Conservation (phyloP, 176 grass and related monocot species). For the Juncus inflexus region DNA sequence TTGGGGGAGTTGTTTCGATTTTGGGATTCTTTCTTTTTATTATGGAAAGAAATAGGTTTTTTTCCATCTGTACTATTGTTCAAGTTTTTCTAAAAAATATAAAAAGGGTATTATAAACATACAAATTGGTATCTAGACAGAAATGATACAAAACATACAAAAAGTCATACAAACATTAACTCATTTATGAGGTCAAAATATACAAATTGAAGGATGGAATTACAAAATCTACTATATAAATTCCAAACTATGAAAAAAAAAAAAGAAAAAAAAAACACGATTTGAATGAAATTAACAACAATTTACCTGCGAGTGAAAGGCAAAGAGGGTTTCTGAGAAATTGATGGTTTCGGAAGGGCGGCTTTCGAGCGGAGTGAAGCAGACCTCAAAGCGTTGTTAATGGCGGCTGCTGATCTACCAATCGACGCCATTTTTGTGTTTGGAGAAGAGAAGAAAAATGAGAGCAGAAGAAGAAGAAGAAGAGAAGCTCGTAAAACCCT, state of each 20-base stretch:
- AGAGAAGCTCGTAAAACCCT: constrained; percentile 21
- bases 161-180: no score
- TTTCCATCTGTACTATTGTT: no score
- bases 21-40: no score
- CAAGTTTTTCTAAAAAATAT: no score
- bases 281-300: not conserved
- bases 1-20: no score
- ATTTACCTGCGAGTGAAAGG: constrained; percentile 41
- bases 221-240: no score
- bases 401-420: constrained; percentile 36
- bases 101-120: not conserved
- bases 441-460: not conserved
- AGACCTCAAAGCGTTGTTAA: constrained; percentile 27
- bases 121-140: no score
- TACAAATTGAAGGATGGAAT: no score
- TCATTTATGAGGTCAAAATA: no score
- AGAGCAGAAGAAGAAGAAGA: not conserved
- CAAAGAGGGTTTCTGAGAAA: not conserved
- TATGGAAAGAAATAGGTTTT: no score
- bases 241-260: no score
- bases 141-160: no score
- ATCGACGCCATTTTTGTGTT: constrained; percentile 50
- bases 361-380: constrained; percentile 33
- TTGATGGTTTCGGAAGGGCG: constrained; percentile 15
- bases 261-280: not conserved